Conservation (phyloP, 1,139 yeast species). For the Protomyces gravidus region DNA sequence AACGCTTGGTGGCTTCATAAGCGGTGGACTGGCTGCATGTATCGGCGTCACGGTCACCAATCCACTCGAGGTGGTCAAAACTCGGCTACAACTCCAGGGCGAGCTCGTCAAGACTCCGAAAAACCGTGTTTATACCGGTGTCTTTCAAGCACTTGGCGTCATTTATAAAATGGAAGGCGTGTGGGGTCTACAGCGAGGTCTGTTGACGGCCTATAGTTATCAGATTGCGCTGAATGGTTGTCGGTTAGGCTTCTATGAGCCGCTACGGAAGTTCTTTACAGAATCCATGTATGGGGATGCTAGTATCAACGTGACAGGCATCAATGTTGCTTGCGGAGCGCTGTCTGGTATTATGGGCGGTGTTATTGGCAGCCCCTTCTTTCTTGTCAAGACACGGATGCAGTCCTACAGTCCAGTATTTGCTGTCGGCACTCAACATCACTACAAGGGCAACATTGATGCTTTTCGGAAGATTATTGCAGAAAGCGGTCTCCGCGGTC, state of each 20-base stretch:
- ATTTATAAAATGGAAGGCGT: constrained; percentile 79
- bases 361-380: constrained; percentile 81
- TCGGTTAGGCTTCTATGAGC: constrained; percentile 89
- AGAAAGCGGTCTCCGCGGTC: constrained; percentile 70
- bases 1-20: constrained; percentile 74
- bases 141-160: constrained; percentile 75
- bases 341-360: constrained; percentile 88
- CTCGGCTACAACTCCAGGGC: constrained; percentile 85
- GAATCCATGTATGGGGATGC: constrained; percentile 51
- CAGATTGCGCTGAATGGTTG: constrained; percentile 91
- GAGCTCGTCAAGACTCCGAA: constrained; percentile 59
- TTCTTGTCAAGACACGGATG: constrained; percentile 90
- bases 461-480: constrained; percentile 62
- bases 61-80: constrained; percentile 90
- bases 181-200: constrained; percentile 82
- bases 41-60: constrained; percentile 96
- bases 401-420: constrained; percentile 72
- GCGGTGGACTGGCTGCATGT: constrained; percentile 95
- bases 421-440: constrained; percentile 86
- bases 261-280: constrained; percentile 63
- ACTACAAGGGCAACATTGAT: constrained; percentile 63
- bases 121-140: constrained; percentile 66
- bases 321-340: constrained; percentile 78
- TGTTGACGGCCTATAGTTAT: constrained; percentile 75
- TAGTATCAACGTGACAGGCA: constrained; percentile 47